Percentiles rank a stretch among this genome's conserved stretches.
Evolutionary conservation across 352 stramenopile species (phyloP).

Genomic region (Phytophthora litchii): DNA sequence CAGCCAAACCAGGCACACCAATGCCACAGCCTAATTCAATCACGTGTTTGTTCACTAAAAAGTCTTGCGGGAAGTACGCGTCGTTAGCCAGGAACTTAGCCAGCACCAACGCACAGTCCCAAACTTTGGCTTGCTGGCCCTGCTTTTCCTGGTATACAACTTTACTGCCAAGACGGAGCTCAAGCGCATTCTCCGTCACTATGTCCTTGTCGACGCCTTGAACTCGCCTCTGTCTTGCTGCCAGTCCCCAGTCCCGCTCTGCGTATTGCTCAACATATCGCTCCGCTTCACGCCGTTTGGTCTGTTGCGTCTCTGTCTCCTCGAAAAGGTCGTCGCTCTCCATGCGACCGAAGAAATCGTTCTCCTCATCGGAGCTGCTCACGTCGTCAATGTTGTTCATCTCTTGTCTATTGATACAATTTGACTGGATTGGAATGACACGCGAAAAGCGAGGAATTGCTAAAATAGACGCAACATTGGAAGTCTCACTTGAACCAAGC

Average conservation of each 20-base stretch:
- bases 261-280: conserved; percentile 45
- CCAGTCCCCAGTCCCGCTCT: conserved; percentile 46
- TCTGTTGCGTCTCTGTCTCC: conserved; percentile 40
- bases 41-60: conserved; percentile 56
- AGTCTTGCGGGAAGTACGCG: conserved; percentile 40
- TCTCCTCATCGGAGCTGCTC: conserved; percentile 44
- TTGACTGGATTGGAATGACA: conserved; percentile 33
- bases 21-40: conserved; percentile 67
- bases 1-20: conserved; percentile 53
- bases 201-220: conserved; percentile 37
- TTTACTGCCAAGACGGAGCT: conserved; percentile 25
- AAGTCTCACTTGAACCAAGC: neutral
- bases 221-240: conserved; percentile 36
- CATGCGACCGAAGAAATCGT: conserved; percentile 44
- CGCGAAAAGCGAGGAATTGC: conserved; percentile 15
- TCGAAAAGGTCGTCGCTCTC: conserved; percentile 50
- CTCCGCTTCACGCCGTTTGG: conserved; percentile 41
- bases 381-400: conserved; percentile 15
- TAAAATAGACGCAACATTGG: conserved; percentile 3
- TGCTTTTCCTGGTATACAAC: conserved; percentile 58
- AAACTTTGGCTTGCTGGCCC: conserved; percentile 64
- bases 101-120: conserved; percentile 62
- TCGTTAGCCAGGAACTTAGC: conserved; percentile 53
- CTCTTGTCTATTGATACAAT: conserved; percentile 5
- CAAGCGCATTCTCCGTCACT: conserved; percentile 35